A percentile compares a stretch with the other conserved stretches of the same genome.
Evolutionary conservation across 352 stramenopile genomes (phyloP).

Genomic region (Thraustotheca clavata): DNA sequence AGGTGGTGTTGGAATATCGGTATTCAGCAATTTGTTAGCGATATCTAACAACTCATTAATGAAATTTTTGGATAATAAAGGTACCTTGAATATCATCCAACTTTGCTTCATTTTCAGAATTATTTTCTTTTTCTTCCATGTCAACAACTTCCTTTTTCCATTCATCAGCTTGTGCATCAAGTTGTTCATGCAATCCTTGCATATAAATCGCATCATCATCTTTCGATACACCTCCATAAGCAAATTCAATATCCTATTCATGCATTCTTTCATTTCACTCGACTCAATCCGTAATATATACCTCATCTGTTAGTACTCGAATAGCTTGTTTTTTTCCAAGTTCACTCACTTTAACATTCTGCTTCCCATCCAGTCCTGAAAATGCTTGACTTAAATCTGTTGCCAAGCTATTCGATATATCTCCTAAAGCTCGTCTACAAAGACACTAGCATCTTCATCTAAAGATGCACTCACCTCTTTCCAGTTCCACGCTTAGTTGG

Average conservation of each 20-base stretch:
- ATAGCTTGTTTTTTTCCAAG: conserved; percentile 1
- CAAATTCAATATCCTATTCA: conserved; percentile 53
- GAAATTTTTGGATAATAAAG: not conserved
- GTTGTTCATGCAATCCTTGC: conserved; percentile 28
- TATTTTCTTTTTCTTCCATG: conserved; percentile 39
- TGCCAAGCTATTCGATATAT: conserved; percentile 19
- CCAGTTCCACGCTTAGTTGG: too few species aligned
- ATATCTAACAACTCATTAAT: not conserved
- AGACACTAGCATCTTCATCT: not conserved
- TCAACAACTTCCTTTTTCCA: conserved; percentile 39
- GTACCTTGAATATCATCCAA: not conserved
- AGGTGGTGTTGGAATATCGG: not conserved
- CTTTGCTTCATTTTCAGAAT: conserved; percentile 22
- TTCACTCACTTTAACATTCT: not conserved
- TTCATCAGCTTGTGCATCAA: conserved; percentile 7
- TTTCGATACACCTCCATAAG: conserved; percentile 50
- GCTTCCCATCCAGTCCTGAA: not conserved
- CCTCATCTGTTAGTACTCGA: not conserved
- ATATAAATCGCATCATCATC: conserved; percentile 31
- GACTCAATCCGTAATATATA: not conserved
- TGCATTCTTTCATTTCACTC: not conserved
- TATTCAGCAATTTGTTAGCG: not conserved
- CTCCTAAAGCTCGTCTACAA: conserved; percentile 9
- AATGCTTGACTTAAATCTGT: not conserved
- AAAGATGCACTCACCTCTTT: too few species aligned